Percentiles rank a stretch among this genome's conserved stretches.
phyloP scores from a whole-genome alignment of 768 basidiomycete genomes.

The Solioccasus polychromus region DNA sequence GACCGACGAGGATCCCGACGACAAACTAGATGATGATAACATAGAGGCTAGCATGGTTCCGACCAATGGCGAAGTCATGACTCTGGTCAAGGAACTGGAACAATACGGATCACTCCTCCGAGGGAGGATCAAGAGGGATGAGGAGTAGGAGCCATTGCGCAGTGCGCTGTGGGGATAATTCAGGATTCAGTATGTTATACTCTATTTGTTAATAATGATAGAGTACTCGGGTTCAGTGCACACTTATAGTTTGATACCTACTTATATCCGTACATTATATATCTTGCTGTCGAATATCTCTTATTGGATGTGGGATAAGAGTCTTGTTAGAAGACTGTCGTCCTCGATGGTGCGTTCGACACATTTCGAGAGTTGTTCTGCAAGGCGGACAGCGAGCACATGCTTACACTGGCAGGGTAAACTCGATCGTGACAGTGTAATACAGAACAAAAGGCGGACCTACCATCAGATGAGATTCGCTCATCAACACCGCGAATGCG shows the following conservation, averaged over 20 bases:
- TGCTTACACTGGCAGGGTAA: conserved; percentile 71
- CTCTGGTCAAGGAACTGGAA: conserved; percentile 50
- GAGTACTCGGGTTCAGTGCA: conserved; percentile 7
- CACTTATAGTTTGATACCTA: conserved; percentile 15
- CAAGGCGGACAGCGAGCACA: conserved; percentile 63
- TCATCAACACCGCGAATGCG: conserved; percentile 56
- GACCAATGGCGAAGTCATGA: conserved; percentile 35
- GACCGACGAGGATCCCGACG: conserved; percentile 8
- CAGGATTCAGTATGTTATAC: conserved; percentile 20
- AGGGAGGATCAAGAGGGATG: conserved; percentile 47
- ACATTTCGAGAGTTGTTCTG: conserved; percentile 49
- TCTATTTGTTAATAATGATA: conserved; percentile 26
- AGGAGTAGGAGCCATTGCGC: conserved; percentile 17
- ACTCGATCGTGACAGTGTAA: conserved; percentile 1
- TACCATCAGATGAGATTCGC: conserved; percentile 65
- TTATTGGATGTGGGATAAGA: conserved; percentile 16
- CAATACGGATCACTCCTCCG: conserved; percentile 61
- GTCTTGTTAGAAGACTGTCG: conserved; percentile 45
- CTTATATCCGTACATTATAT: conserved; percentile 5
- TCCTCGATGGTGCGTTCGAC: conserved; percentile 45
- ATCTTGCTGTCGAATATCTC: not conserved
- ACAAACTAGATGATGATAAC: conserved; percentile 1
- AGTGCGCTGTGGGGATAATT: conserved; percentile 6
- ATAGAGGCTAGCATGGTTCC: conserved; percentile 12
- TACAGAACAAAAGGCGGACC: conserved; percentile 2